Conservation (phyloP, 1,284 basidiomycete genomes). For the Sphagnurus paluster region DNA sequence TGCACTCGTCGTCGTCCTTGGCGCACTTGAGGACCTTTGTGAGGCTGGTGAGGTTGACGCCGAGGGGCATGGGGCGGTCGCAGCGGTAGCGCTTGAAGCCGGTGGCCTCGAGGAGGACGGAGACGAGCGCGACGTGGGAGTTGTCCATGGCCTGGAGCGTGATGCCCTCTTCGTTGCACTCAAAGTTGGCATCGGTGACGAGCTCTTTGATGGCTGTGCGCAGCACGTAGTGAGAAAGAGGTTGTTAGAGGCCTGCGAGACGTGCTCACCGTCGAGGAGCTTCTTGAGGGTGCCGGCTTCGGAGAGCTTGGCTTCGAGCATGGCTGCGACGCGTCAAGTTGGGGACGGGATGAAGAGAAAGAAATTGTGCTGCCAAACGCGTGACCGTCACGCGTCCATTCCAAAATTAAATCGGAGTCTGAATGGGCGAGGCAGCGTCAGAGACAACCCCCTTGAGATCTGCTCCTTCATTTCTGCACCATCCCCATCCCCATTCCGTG, state of each 20-base stretch:
- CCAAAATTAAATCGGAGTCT: slow-evolving; percentile 14
- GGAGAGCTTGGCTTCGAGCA: slow-evolving; percentile 89
- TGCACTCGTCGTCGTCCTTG: slow-evolving; percentile 94
- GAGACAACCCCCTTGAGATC: too few species aligned
- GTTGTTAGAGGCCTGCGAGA: slow-evolving; percentile 6
- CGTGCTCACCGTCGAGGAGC: slow-evolving; percentile 76
- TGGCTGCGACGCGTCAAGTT: slow-evolving; percentile 34
- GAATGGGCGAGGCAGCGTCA: slow-evolving; percentile 1
- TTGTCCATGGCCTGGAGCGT: slow-evolving; percentile 99
- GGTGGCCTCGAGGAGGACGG: slow-evolving; percentile 73
- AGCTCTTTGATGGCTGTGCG: slow-evolving; percentile 97
- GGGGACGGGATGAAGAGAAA: slow-evolving; percentile 13
- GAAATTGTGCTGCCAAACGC: slow-evolving; percentile 17
- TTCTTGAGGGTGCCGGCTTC: slow-evolving; percentile 86
- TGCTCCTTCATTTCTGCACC: slow-evolving; percentile 1
- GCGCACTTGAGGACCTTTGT: slow-evolving; percentile 98
- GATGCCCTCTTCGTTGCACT: slow-evolving; percentile 96
- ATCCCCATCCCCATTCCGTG: background rate
- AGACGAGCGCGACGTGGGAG: slow-evolving; percentile 96
- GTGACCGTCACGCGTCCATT: slow-evolving; percentile 19
- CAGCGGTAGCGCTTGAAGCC: slow-evolving; percentile 93
- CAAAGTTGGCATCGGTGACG: slow-evolving; percentile 97
- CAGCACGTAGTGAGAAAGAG: slow-evolving; percentile 9
- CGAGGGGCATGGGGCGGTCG: slow-evolving; percentile 93
- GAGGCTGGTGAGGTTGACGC: slow-evolving; percentile 87